Conservation (phyloP, 345 rosid genomes). For the Nasturtium officinale region DNA sequence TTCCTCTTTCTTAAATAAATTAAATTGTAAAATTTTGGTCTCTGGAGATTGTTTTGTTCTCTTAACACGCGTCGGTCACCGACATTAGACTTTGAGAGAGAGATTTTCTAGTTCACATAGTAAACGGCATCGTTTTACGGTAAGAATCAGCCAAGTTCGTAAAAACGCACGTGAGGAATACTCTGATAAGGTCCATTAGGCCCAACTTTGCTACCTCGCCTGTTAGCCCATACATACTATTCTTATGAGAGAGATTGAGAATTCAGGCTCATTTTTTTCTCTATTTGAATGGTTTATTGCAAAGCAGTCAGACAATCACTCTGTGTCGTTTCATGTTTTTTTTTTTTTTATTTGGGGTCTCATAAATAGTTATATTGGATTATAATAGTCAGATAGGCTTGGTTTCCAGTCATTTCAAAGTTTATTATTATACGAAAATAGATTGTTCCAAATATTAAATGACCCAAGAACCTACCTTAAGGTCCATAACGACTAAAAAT, state of each 20-base stretch:
- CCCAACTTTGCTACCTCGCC: background rate
- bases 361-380: too few species aligned
- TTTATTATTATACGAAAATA: too few species aligned
- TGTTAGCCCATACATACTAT: background rate
- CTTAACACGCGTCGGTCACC: slow-evolving; percentile 33
- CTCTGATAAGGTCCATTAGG: background rate
- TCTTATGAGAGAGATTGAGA: background rate
- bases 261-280: background rate
- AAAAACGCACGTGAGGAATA: background rate
- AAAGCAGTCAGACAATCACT: too few species aligned
- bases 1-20: background rate
- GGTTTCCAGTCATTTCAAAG: too few species aligned
- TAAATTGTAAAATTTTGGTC: background rate
- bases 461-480: too few species aligned
- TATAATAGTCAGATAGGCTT: too few species aligned
- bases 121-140: background rate
- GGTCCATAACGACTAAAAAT: too few species aligned
- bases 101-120: background rate
- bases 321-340: background rate
- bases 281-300: too few species aligned
- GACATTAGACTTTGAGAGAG: slow-evolving; percentile 5
- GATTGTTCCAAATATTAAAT: too few species aligned
- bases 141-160: background rate
- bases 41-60: slow-evolving; percentile 4
- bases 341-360: background rate